Conservation (phyloP, 2,329 filamentous ascomycete species). For the Myriangium duriaei region DNA sequence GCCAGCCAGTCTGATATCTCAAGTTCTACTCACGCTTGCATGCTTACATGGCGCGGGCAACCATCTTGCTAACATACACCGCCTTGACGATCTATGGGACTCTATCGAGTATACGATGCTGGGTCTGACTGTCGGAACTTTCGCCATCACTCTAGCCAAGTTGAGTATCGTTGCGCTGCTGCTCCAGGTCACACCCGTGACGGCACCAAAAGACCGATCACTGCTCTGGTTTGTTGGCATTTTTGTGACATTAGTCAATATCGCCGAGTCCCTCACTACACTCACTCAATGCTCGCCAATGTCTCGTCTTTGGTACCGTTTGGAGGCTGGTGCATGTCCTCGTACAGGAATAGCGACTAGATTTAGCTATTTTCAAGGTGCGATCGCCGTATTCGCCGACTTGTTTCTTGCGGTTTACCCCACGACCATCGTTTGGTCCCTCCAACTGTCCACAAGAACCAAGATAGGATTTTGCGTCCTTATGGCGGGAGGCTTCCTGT, state of each 20-base stretch:
- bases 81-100: constrained; percentile 3
- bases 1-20: constrained; percentile 3
- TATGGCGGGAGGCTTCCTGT: constrained; percentile 7
- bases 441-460: not conserved
- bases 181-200: not conserved
- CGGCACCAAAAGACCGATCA: not conserved
- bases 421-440: constrained; percentile 1
- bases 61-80: constrained; percentile 1
- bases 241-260: constrained; percentile 1
- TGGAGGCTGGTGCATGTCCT: not conserved
- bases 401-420: not conserved
- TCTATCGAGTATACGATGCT: constrained; percentile 5
- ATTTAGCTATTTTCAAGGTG: not conserved
- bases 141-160: not conserved
- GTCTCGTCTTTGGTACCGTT: not conserved
- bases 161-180: constrained; percentile 1
- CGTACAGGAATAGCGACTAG: not conserved
- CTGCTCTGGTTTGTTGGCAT: constrained; percentile 3
- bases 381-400: not conserved
- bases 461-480: not conserved
- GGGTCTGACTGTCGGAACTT: constrained; percentile 1
- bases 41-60: constrained; percentile 2
- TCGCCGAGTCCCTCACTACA: not conserved
- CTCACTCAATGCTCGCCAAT: not conserved
- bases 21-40: constrained; percentile 6